Evolutionary conservation across 371 early-diverging fungal species (phyloP).

Genomic region (Syncephalis plumigaleata): DNA sequence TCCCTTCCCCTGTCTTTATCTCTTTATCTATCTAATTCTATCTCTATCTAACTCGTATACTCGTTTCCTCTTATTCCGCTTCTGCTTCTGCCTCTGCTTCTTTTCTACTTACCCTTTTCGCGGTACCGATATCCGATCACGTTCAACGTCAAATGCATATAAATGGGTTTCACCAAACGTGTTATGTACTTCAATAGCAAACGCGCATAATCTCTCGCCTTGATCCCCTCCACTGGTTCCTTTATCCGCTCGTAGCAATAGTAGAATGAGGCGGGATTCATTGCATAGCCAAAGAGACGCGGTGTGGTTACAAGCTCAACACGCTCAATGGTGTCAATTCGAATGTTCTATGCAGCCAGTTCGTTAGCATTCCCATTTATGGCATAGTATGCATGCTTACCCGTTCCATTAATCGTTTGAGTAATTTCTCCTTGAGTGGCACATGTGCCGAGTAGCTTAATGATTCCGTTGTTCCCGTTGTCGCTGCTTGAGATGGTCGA

Average conservation of each 20-base stretch:
- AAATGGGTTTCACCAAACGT: slow-evolving; percentile 35
- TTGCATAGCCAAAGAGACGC: slow-evolving; percentile 21
- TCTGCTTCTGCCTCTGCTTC: too few relatives aligned
- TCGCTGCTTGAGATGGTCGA: too few relatives aligned
- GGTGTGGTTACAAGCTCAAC: slow-evolving; percentile 24
- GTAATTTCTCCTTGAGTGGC: slow-evolving; percentile 5
- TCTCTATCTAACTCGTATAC: too few relatives aligned
- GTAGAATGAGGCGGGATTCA: slow-evolving; percentile 30
- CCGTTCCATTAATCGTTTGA: background rate
- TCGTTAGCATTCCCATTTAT: background rate
- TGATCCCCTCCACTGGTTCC: background rate
- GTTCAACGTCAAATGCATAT: slow-evolving; percentile 15
- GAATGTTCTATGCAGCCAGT: background rate
- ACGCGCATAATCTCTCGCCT: slow-evolving; percentile 3
- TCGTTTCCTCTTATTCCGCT: too few relatives aligned
- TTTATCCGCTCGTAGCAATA: slow-evolving; percentile 13
- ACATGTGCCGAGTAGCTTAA: too few relatives aligned
- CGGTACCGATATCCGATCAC: background rate
- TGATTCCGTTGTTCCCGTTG: background rate
- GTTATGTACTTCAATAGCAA: slow-evolving; percentile 32
- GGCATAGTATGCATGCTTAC: background rate
- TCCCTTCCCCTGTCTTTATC: too few relatives aligned
- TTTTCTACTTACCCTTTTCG: slow-evolving; percentile 15
- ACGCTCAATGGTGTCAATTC: slow-evolving; percentile 6
- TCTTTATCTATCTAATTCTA: too few relatives aligned